A percentile compares a stretch with the other conserved stretches of the same genome.
These are phyloP conservation scores for Heterobasidion irregulare DNA, from an alignment of 1,284 basidiomycete species.

Conservation along the genomic window DNA sequence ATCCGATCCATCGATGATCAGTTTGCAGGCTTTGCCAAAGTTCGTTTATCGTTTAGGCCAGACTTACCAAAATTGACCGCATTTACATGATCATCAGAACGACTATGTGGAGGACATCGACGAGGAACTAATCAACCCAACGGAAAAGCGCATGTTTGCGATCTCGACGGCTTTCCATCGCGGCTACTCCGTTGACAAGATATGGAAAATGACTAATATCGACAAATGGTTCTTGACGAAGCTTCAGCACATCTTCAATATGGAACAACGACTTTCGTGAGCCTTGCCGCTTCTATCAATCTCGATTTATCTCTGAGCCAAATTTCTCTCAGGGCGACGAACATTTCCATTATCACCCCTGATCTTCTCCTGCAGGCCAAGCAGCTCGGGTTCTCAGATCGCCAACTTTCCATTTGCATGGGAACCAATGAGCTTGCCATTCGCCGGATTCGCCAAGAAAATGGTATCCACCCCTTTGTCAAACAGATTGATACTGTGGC, in stretches of 20 bases:
- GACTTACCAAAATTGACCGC: no score
- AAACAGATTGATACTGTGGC: constrained; percentile 99
- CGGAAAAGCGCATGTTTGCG: constrained; percentile 89
- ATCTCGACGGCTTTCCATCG: constrained; percentile 83
- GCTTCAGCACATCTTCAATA: constrained; percentile 75
- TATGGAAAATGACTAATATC: constrained; percentile 96
- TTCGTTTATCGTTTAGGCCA: constrained; percentile 17
- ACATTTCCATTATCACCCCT: constrained; percentile 59
- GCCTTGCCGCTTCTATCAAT: constrained; percentile 18
- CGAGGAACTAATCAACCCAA: constrained; percentile 82
- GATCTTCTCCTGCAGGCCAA: constrained; percentile 79
- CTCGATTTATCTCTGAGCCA: not conserved
- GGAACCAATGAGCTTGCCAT: constrained; percentile 87
- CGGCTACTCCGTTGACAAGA: constrained; percentile 91
- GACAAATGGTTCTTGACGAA: constrained; percentile 97
- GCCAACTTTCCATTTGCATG: constrained; percentile 76
- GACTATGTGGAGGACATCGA: constrained; percentile 79
- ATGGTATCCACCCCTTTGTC: constrained; percentile 82
- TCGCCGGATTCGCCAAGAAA: constrained; percentile 80
- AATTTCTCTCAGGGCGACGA: constrained; percentile 46
- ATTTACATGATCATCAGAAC: constrained; percentile 41
- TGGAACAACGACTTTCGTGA: constrained; percentile 72
- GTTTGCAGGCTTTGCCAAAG: constrained; percentile 89
- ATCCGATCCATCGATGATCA: constrained; percentile 95
- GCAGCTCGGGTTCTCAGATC: constrained; percentile 94